Evolutionary conservation across 164 flowering plant species (phyloP).

Genomic region (Vitis amurensis): DNA sequence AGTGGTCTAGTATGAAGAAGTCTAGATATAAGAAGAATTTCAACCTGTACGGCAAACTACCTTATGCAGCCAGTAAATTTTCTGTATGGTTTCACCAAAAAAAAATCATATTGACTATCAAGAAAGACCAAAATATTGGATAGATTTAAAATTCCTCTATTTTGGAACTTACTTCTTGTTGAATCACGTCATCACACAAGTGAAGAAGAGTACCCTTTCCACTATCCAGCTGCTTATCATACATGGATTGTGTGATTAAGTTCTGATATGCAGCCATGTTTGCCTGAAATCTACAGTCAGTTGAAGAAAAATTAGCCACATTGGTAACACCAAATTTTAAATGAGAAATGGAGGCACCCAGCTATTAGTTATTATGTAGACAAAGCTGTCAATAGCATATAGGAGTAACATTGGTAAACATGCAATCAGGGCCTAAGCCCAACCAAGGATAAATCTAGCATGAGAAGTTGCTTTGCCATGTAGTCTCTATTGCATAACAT

Average conservation of each 20-base stretch:
- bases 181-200: slow-evolving; percentile 96
- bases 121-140: not conserved
- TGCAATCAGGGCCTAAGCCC: not conserved
- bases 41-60: no score
- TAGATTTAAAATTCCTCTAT: not conserved
- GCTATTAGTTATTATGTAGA: not conserved
- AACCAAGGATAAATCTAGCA: not conserved
- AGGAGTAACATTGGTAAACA: not conserved
- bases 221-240: slow-evolving; percentile 95
- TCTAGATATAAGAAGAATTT: no score
- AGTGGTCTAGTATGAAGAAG: no score
- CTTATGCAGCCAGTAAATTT: no score
- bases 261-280: slow-evolving; percentile 87
- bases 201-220: slow-evolving; percentile 98
- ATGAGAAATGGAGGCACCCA: not conserved
- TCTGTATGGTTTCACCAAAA: not conserved
- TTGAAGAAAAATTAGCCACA: not conserved
- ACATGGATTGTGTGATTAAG: slow-evolving; percentile 90
- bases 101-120: not conserved
- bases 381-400: no score
- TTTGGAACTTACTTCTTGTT: slow-evolving; percentile 78
- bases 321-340: not conserved
- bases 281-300: slow-evolving; percentile 63
- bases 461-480: not conserved
- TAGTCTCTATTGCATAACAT: not conserved